Evolutionary conservation across 495 filamentous ascomycete genomes (phyloP).

Genomic region (Aspergillus funiculosus): DNA sequence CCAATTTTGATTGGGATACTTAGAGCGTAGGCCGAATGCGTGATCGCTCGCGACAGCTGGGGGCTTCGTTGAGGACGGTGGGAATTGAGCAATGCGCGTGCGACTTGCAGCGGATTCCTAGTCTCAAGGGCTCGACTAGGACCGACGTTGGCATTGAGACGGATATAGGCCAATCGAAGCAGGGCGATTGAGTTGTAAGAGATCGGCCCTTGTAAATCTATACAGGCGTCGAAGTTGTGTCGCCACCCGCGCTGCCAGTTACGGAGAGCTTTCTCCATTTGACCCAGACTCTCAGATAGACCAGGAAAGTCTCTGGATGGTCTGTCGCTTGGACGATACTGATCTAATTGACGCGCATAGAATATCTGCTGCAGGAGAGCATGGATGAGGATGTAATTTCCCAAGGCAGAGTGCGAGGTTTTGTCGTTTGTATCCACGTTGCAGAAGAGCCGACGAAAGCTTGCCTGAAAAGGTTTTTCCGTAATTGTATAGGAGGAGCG

Average conservation of each 20-base stretch:
- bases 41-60: constrained; percentile 23
- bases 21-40: constrained; percentile 35
- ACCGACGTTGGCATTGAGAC: constrained; percentile 27
- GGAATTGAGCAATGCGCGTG: constrained; percentile 5
- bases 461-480: no score
- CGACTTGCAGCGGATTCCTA: constrained; percentile 18
- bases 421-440: no score
- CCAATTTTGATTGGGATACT: constrained; percentile 38
- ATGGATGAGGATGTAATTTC: constrained; percentile 31
- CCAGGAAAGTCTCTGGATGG: constrained; percentile 35
- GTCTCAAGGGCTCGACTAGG: constrained; percentile 29
- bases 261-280: constrained; percentile 36
- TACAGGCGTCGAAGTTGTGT: constrained; percentile 18
- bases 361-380: constrained; percentile 33
- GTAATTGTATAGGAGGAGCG: no score
- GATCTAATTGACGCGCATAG: constrained; percentile 14
- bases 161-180: constrained; percentile 36
- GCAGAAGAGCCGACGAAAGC: constrained; percentile 5
- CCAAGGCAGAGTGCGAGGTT: constrained; percentile 13
- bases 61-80: constrained; percentile 6
- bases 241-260: constrained; percentile 29
- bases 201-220: constrained; percentile 37
- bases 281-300: not conserved
- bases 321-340: constrained; percentile 9
- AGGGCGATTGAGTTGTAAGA: constrained; percentile 33